phyloP scores from a whole-genome alignment of 176 grass and related monocot species.

The Olyra latifolia region DNA sequence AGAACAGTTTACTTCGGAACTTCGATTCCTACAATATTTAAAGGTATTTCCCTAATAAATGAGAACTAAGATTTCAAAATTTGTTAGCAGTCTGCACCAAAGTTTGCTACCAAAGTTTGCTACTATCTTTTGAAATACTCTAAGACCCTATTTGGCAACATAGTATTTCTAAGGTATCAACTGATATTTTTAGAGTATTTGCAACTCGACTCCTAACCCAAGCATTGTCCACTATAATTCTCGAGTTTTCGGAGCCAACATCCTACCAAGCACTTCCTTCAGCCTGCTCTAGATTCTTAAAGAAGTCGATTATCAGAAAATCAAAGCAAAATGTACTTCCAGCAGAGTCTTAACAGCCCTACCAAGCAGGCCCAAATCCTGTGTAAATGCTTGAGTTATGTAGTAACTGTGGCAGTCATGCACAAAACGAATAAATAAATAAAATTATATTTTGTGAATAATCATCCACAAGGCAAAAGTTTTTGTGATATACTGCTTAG shows the following conservation, averaged over 20 bases:
- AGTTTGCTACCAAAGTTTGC: neutral
- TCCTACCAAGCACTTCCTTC: no score
- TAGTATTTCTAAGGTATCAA: no score
- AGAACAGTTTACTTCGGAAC: constrained; percentile 86
- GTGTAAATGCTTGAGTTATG: constrained; percentile 6
- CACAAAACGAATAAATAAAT: neutral
- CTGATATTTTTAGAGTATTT: no score
- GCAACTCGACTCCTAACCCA: no score
- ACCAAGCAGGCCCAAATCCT: neutral
- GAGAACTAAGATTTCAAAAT: neutral
- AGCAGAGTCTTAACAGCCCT: no score
- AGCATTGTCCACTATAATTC: no score
- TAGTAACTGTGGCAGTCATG: neutral
- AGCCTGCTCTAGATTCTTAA: no score
- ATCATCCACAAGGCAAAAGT: neutral
- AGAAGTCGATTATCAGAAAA: no score
- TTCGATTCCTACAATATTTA: constrained; percentile 76
- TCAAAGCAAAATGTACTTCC: no score
- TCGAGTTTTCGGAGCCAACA: no score
- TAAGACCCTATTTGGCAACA: no score
- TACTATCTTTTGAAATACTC: neutral
- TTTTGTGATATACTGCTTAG: no score
- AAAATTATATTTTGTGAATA: neutral
- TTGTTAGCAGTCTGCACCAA: neutral
- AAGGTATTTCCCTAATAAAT: constrained; percentile 45